Conservation (phyloP, 148 eudicot genomes). For the Rhododendron vialii region DNA sequence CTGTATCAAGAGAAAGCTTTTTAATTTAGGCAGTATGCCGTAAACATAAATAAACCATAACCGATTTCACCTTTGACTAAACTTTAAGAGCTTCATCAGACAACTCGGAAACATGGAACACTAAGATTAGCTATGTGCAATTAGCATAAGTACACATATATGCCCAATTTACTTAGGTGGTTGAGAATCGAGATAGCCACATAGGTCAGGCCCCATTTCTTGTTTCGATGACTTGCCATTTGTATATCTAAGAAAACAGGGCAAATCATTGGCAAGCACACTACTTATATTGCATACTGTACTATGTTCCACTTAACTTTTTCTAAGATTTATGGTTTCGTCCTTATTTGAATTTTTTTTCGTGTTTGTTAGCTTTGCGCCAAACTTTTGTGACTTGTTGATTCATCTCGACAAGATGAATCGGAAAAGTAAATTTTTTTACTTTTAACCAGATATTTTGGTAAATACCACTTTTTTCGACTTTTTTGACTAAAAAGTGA, state of each 20-base stretch:
- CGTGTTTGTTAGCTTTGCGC: too few species aligned
- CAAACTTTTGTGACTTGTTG: too few species aligned
- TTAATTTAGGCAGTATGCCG: neutral
- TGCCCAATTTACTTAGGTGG: neutral
- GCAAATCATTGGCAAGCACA: neutral
- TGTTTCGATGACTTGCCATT: neutral
- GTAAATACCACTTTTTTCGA: too few species aligned
- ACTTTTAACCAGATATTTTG: too few species aligned
- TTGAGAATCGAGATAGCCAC: neutral
- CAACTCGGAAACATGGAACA: neutral
- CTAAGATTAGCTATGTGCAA: neutral
- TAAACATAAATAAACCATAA: neutral
- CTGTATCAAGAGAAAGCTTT: slow-evolving; percentile 34
- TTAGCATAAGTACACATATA: neutral
- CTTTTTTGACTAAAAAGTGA: too few species aligned
- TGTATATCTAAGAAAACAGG: neutral
- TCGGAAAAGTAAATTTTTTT: too few species aligned
- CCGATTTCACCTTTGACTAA: neutral
- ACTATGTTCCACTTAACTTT: too few species aligned
- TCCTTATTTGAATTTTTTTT: too few species aligned
- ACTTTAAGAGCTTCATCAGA: neutral
- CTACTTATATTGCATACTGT: neutral
- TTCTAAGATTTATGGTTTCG: too few species aligned
- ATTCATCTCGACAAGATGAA: too few species aligned
- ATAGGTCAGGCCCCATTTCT: neutral